phyloP scores from a whole-genome alignment of 495 filamentous ascomycete species.

The Usnea hakonensis region DNA sequence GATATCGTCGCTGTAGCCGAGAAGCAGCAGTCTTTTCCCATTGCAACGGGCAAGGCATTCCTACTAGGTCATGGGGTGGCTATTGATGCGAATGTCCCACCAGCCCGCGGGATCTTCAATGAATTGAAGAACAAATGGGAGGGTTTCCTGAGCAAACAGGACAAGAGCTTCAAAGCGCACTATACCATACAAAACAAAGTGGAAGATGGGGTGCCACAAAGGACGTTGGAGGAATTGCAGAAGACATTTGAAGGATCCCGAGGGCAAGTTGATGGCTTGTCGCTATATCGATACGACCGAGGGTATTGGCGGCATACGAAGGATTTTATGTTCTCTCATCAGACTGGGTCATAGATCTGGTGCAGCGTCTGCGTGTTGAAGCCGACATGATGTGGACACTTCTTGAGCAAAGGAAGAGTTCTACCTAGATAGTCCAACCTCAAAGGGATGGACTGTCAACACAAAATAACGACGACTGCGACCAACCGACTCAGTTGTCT shows the following conservation, averaged over 20 bases:
- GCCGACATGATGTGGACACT: not conserved
- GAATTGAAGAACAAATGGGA: slow-evolving; percentile 23
- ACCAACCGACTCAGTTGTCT: not conserved
- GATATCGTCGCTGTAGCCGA: slow-evolving; percentile 12
- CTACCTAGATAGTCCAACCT: not conserved
- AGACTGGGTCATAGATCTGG: not conserved
- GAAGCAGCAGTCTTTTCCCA: slow-evolving; percentile 14
- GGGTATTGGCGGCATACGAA: slow-evolving; percentile 22
- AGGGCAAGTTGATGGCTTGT: slow-evolving; percentile 24
- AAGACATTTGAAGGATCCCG: slow-evolving; percentile 10
- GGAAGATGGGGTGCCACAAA: slow-evolving; percentile 18
- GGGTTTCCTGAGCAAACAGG: slow-evolving; percentile 28
- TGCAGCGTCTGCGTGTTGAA: not conserved
- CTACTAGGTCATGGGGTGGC: slow-evolving; percentile 23
- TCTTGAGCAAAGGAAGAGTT: not conserved
- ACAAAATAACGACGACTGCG: not conserved
- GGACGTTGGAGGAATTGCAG: slow-evolving; percentile 21
- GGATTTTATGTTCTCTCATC: slow-evolving; percentile 5
- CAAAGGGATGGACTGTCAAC: not conserved
- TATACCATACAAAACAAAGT: slow-evolving; percentile 32
- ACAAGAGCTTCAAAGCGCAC: slow-evolving; percentile 22
- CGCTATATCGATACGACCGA: slow-evolving; percentile 25
- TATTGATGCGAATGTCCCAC: slow-evolving; percentile 9
- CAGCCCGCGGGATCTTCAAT: slow-evolving; percentile 12
- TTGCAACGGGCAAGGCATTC: slow-evolving; percentile 18